Evolutionary conservation across 148 eudicot species (phyloP).

Genomic region (Gaultheria prostrata): DNA sequence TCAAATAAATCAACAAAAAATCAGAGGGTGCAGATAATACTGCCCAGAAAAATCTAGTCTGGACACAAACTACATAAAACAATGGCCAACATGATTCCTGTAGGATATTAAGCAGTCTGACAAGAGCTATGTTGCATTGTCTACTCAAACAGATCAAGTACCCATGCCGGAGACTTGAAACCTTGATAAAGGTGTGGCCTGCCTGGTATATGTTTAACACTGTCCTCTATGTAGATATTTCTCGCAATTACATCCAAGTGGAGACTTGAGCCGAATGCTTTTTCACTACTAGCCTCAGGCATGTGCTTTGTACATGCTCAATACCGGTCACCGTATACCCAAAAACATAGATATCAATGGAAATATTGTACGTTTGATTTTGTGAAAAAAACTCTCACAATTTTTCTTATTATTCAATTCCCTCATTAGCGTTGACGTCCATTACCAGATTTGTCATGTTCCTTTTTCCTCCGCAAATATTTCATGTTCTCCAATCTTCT

Average conservation of each 20-base stretch:
- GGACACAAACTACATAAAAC: neutral
- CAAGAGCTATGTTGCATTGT: neutral
- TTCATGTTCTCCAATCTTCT: neutral
- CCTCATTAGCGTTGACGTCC: neutral
- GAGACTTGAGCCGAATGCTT: neutral
- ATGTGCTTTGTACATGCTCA: neutral
- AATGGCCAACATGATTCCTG: neutral
- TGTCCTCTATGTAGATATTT: neutral
- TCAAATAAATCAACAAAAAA: constrained; percentile 4
- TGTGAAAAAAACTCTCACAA: neutral
- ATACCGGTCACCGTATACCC: neutral
- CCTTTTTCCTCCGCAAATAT: neutral
- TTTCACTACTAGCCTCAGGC: neutral
- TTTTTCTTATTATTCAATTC: neutral
- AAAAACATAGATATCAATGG: neutral
- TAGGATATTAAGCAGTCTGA: neutral
- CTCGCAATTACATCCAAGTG: neutral
- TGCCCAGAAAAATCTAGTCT: neutral
- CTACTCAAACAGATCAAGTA: neutral
- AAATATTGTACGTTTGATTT: neutral
- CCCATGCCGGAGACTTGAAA: neutral
- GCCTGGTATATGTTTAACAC: neutral
- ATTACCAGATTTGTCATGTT: neutral
- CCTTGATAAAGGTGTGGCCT: neutral
- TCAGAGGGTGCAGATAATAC: neutral